These are phyloP conservation scores for Wickerhamomyces sp. DNA, from an alignment of 1,139 yeast genomes.

Conservation along the genomic window DNA sequence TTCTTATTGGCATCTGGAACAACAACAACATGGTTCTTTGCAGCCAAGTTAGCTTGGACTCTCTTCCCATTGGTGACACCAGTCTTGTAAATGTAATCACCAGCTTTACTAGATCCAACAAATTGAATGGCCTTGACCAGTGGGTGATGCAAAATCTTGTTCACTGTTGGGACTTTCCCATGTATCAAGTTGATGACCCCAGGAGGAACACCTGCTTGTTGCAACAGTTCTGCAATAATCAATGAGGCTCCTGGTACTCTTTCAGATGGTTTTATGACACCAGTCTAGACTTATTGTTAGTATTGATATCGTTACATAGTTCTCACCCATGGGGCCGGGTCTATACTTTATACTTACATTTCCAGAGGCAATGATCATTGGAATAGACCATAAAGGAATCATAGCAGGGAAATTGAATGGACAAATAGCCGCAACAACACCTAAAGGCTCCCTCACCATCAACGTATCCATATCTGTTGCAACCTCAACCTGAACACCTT, in stretches of 20 bases:
- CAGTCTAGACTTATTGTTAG: constrained; percentile 29
- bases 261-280: constrained; percentile 71
- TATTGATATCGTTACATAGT: not conserved
- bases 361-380: constrained; percentile 68
- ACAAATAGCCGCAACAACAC: constrained; percentile 69
- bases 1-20: constrained; percentile 69
- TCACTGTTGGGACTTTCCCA: constrained; percentile 72
- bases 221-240: constrained; percentile 65
- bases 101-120: constrained; percentile 77
- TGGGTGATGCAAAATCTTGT: constrained; percentile 66
- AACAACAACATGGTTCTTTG: constrained; percentile 71
- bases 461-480: constrained; percentile 75
- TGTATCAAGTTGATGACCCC: constrained; percentile 71
- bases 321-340: not conserved
- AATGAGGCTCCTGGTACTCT: constrained; percentile 72
- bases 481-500: constrained; percentile 65
- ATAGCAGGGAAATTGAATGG: constrained; percentile 75
- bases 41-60: constrained; percentile 75
- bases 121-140: constrained; percentile 71
- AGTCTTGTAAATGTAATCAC: constrained; percentile 63
- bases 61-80: constrained; percentile 70
- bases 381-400: constrained; percentile 81
- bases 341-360: constrained; percentile 28
- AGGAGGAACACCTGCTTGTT: constrained; percentile 70
- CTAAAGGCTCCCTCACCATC: constrained; percentile 61